Conservation (phyloP, 2,329 filamentous ascomycete species). For the Fusarium temperatum region DNA sequence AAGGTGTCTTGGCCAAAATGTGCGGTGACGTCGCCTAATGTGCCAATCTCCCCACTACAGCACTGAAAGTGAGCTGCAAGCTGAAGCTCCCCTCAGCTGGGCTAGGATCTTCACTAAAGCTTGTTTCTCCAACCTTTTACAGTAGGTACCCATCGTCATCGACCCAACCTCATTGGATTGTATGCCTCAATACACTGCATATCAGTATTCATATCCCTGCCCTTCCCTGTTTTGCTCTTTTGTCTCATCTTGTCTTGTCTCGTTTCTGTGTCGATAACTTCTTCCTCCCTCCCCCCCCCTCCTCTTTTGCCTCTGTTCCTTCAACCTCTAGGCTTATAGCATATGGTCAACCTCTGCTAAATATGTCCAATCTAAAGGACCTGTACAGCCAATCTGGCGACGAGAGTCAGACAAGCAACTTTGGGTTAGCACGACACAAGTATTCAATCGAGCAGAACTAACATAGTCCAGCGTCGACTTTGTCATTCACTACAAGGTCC, state of each 20-base stretch:
- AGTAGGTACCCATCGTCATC: slow-evolving; percentile 28
- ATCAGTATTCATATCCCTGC: slow-evolving; percentile 3
- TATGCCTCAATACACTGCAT: slow-evolving; percentile 8
- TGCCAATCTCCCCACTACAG: slow-evolving; percentile 8
- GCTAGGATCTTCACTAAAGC: slow-evolving; percentile 28
- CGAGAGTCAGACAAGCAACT: slow-evolving; percentile 49
- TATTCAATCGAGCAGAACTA: slow-evolving; percentile 4
- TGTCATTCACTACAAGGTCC: slow-evolving; percentile 82
- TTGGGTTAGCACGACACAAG: slow-evolving; percentile 48
- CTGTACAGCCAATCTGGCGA: slow-evolving; percentile 45
- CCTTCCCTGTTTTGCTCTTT: slow-evolving; percentile 22
- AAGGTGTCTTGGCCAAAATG: not conserved
- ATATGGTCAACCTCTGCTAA: slow-evolving; percentile 15
- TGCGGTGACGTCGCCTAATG: slow-evolving; percentile 35
- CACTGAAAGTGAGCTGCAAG: slow-evolving; percentile 1
- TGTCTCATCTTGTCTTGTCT: slow-evolving; percentile 2
- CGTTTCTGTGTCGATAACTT: not conserved
- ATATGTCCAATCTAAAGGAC: slow-evolving; percentile 48
- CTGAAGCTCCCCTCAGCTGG: slow-evolving; percentile 21
- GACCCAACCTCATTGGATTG: slow-evolving; percentile 24
- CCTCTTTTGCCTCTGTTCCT: not conserved
- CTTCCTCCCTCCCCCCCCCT: not conserved
- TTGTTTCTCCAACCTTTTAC: slow-evolving; percentile 36
- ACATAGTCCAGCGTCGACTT: slow-evolving; percentile 76
- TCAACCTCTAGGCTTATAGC: not conserved